A percentile compares a stretch with the other conserved stretches of the same genome.
phyloP scores from a whole-genome alignment of 768 basidiomycete genomes.

The Mrakia blollopis region DNA sequence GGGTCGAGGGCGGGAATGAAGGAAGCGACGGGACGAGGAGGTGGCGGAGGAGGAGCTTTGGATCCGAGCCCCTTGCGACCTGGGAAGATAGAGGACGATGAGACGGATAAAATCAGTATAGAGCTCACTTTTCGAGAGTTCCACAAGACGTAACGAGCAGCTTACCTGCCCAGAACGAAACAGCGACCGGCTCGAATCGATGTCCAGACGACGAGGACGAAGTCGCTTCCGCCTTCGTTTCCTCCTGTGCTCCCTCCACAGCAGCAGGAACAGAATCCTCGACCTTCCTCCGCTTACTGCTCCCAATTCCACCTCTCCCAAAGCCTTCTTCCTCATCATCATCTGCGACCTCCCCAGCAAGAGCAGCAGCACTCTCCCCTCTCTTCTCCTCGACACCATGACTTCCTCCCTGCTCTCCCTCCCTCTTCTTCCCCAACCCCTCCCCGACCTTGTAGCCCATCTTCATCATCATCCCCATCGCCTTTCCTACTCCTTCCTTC shows the following conservation, averaged over 20 bases:
- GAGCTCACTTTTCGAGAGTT: not conserved
- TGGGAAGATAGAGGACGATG: slow-evolving; percentile 42
- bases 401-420: not conserved
- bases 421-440: slow-evolving; percentile 34
- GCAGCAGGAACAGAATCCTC: not conserved
- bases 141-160: slow-evolving; percentile 6
- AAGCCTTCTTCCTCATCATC: not conserved
- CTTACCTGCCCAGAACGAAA: slow-evolving; percentile 79
- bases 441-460: slow-evolving; percentile 89
- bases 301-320: slow-evolving; percentile 9
- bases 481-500: slow-evolving; percentile 53
- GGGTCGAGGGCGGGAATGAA: slow-evolving; percentile 46
- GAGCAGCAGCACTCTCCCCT: not conserved
- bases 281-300: slow-evolving; percentile 13
- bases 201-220: slow-evolving; percentile 43
- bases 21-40: slow-evolving; percentile 50
- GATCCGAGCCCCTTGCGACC: slow-evolving; percentile 65
- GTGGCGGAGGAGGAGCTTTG: slow-evolving; percentile 61
- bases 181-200: slow-evolving; percentile 62
- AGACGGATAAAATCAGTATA: not conserved
- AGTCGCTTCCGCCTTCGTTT: not conserved
- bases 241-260: not conserved
- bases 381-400: too few relatives aligned
- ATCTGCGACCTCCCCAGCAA: not conserved
- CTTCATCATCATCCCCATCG: slow-evolving; percentile 83